phyloP scores from a whole-genome alignment of 441 rosid species.

The Lepidium campestre region DNA sequence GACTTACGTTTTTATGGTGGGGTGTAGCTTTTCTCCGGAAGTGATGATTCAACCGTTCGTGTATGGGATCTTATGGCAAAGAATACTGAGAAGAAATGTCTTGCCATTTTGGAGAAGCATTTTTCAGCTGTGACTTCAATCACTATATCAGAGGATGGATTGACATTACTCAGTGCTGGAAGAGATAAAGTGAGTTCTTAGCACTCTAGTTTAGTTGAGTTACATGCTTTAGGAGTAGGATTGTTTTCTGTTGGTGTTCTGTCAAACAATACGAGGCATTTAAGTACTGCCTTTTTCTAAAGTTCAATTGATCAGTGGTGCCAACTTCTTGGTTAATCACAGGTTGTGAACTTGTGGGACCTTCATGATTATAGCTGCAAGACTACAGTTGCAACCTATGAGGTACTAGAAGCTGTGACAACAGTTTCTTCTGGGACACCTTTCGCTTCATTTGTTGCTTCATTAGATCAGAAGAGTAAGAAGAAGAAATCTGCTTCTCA shows the following conservation, averaged over 20 bases:
- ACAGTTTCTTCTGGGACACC: conserved; percentile 38
- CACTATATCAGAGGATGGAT: conserved; percentile 81
- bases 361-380: conserved; percentile 69
- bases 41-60: conserved; percentile 82
- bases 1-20: conserved; percentile 1
- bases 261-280: not conserved
- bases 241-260: not conserved
- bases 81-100: conserved; percentile 65
- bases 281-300: not conserved
- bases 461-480: conserved; percentile 36
- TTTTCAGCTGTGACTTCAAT: conserved; percentile 78
- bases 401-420: conserved; percentile 76
- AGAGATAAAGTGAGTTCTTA: conserved; percentile 70
- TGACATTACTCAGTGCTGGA: conserved; percentile 74
- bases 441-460: conserved; percentile 44
- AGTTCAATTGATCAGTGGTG: conserved; percentile 12
- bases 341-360: conserved; percentile 97
- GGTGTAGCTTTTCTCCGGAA: conserved; percentile 76
- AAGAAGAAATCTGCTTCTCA: conserved; percentile 38
- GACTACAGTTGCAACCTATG: conserved; percentile 73
- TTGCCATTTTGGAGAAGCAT: conserved; percentile 64
- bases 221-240: conserved; percentile 8
- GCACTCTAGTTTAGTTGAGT: not conserved
- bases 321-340: conserved; percentile 19
- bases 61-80: conserved; percentile 86